A percentile compares a stretch with the other conserved stretches of the same genome.
These are phyloP conservation scores for Coniferiporia weirii DNA, from an alignment of 1,284 basidiomycete genomes.

Conservation along the genomic window DNA sequence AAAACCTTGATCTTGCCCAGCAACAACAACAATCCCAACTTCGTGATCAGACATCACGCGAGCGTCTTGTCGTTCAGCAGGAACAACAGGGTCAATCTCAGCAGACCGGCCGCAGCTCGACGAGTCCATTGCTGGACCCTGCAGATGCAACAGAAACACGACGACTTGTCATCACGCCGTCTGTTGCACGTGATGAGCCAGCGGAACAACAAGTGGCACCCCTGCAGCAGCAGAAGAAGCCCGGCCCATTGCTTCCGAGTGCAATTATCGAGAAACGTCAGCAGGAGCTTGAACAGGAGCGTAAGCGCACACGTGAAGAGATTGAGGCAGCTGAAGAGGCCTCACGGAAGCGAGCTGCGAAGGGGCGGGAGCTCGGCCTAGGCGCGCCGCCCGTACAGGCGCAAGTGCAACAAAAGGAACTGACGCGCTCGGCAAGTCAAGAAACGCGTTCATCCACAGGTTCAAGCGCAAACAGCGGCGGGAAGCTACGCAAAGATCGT, in stretches of 20 bases:
- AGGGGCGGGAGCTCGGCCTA: conserved; percentile 23
- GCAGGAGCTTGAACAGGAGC: conserved; percentile 55
- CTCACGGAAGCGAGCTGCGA: conserved; percentile 46
- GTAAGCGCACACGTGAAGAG: conserved; percentile 57
- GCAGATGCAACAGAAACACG: conserved; percentile 59
- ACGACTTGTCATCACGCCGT: conserved; percentile 72
- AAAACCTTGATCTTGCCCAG: conserved; percentile 25
- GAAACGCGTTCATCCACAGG: conserved; percentile 21
- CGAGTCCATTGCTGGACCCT: conserved; percentile 38
- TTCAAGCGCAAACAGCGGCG: conserved; percentile 26
- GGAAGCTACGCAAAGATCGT: conserved; percentile 66
- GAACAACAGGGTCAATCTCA: conserved; percentile 17
- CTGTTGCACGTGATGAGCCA: conserved; percentile 57
- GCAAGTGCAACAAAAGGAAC: conserved; percentile 13
- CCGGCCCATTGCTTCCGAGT: conserved; percentile 40
- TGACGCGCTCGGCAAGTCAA: conserved; percentile 14
- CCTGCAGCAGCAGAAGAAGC: conserved; percentile 19
- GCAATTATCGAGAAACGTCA: conserved; percentile 47
- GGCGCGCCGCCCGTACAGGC: conserved; percentile 8
- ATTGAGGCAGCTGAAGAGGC: conserved; percentile 52
- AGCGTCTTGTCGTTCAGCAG: conserved; percentile 27
- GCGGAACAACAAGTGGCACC: conserved; percentile 10
- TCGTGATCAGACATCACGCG: conserved; percentile 35
- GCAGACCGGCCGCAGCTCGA: conserved; percentile 20
- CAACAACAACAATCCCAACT: conserved; percentile 25